phyloP scores from a whole-genome alignment of 257 asterid species.

The Solanum tarapatanum region DNA sequence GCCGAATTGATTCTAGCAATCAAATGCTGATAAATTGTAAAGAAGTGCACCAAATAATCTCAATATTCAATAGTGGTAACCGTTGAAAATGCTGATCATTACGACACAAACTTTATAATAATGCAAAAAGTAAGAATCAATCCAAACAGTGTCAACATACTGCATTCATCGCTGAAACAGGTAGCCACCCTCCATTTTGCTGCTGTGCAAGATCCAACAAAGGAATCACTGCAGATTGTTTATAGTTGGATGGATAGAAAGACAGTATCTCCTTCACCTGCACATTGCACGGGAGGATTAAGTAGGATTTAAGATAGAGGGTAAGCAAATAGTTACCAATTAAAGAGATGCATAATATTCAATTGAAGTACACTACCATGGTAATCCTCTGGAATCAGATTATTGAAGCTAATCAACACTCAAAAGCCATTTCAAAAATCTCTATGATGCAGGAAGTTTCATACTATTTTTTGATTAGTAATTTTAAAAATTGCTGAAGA shows the following conservation, averaged over 20 bases:
- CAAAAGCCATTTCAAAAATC: neutral
- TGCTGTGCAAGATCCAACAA: constrained; percentile 97
- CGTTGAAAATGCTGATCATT: neutral
- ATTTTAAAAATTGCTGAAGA: neutral
- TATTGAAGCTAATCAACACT: neutral
- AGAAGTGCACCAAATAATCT: neutral
- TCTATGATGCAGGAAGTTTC: neutral
- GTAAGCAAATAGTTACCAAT: neutral
- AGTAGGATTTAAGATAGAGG: neutral
- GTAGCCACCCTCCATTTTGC: constrained; percentile 98
- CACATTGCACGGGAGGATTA: neutral
- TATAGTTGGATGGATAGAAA: constrained; percentile 88
- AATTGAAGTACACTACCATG: neutral
- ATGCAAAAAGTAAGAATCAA: neutral
- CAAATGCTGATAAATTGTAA: neutral
- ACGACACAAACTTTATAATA: neutral
- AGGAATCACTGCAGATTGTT: constrained; percentile 94
- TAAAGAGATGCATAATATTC: neutral
- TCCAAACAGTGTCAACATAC: constrained; percentile 30
- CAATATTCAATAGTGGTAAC: neutral
- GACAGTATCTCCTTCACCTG: constrained; percentile 83
- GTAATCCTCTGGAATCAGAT: neutral
- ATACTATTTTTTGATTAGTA: neutral
- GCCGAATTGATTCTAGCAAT: neutral
- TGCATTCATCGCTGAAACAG: constrained; percentile 97